Percentiles rank a stretch among this genome's conserved stretches.
Conservation (phyloP, 2,329 filamentous ascomycete genomes). For the Fusarium nanum region DNA sequence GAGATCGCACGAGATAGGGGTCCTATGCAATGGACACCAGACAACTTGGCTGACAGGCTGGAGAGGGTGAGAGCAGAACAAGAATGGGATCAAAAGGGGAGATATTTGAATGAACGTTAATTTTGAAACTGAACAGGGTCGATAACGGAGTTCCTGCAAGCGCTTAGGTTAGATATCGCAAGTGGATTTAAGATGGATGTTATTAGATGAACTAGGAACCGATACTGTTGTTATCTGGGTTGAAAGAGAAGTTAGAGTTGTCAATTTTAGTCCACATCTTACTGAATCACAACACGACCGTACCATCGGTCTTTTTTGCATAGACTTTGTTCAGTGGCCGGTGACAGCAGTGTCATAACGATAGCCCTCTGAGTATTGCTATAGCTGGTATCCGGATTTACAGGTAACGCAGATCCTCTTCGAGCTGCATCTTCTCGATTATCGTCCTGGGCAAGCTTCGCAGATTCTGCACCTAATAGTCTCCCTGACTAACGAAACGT, state of each 20-base stretch:
- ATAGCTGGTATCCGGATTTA: neutral
- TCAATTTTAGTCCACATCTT: neutral
- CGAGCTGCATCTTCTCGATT: neutral
- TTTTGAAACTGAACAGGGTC: neutral
- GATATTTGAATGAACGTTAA: neutral
- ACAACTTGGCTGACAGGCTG: conserved; percentile 36
- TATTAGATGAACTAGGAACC: neutral
- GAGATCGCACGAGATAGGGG: conserved; percentile 36
- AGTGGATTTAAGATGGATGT: neutral
- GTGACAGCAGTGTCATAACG: neutral
- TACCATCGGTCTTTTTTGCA: conserved; percentile 10
- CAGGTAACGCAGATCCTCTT: neutral
- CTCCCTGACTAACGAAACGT: conserved; percentile 2
- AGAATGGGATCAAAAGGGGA: conserved; percentile 15
- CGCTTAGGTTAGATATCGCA: neutral
- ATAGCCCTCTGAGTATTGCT: neutral
- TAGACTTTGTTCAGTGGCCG: neutral
- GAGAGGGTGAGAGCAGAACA: conserved; percentile 31
- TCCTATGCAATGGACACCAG: conserved; percentile 35
- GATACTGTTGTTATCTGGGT: conserved; percentile 8
- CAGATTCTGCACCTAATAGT: conserved; percentile 3
- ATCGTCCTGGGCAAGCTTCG: neutral
- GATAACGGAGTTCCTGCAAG: neutral
- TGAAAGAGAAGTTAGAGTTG: conserved; percentile 5
- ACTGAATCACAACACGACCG: conserved; percentile 16